Evolutionary conservation across 352 stramenopile species (phyloP), one percentile per base, ranked within the genome.

Genomic region (Globisporangium spiculum): DNA sequence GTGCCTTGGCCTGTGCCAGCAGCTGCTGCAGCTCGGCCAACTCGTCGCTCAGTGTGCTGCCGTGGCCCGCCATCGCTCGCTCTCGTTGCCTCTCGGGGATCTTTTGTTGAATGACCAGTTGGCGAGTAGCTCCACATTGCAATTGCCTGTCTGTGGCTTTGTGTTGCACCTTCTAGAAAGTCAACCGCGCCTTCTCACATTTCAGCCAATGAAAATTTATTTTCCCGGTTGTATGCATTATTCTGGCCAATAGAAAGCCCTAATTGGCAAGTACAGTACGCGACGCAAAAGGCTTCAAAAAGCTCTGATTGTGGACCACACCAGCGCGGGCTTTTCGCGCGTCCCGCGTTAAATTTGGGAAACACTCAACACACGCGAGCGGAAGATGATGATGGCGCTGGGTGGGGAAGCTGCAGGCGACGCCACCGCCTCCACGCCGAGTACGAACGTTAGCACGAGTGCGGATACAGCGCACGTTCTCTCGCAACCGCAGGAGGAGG

Each of bases 11-110:
- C 50, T 81, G 76, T 62, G 67, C 63, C 52, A 96, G 72, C 24
- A 96, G 72, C 69, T 75, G 63, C 76, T 90, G 69, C 61, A 96
- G 76, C 78, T 96, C 88, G 0, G 70, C 60, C 32, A 94, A 76
- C 65, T 96, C 88, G 27, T 77, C 75, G 44, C 55, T 60, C 4
- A 92, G 38, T 10, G 60, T 48, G 48, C 62, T 77, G 56, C 71
- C 69, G 30, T 74, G 60, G 22, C 68, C 69, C 50, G 73, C 72
- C 74, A 76, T 83, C 44, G 18, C 50, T 34, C 12, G 16, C n/a
- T 53, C 10, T 41, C n/a, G 8, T 59, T 7, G 7, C 14, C 20
- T 50, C 22, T 9, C 12, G 54, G 8, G 16, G 46, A 59, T 60
- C 20, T 63, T 57, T 50, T 26, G 0, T 14, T 24, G 12, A 44